These are phyloP conservation scores for Echium plantagineum DNA, from an alignment of 257 asterid genomes.

Conservation along the genomic window DNA sequence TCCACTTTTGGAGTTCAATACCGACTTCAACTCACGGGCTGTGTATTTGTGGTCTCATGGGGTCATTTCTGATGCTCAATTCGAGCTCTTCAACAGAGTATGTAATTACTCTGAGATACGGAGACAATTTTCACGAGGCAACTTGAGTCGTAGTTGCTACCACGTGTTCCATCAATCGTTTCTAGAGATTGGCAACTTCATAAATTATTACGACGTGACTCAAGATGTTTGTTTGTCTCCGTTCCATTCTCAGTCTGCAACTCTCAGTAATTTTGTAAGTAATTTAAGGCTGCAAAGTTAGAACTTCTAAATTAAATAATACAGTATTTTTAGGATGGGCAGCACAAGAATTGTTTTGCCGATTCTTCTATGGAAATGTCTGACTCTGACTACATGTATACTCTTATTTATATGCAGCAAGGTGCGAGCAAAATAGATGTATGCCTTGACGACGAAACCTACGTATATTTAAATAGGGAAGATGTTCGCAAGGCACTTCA, in stretches of 20 bases:
- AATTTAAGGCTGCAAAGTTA: too few relatives aligned
- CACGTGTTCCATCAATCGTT: constrained; percentile 44
- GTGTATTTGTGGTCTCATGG: constrained; percentile 31
- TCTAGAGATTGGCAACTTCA: constrained; percentile 58
- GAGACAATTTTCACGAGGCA: constrained; percentile 52
- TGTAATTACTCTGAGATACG: constrained; percentile 63
- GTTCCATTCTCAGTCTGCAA: constrained; percentile 43
- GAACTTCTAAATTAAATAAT: too few relatives aligned
- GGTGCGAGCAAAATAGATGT: constrained; percentile 46
- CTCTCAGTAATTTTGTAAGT: constrained; percentile 42
- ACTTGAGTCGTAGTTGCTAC: constrained; percentile 51
- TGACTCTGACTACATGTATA: too few relatives aligned
- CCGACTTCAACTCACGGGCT: constrained; percentile 55
- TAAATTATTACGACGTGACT: constrained; percentile 65
- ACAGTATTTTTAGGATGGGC: too few relatives aligned
- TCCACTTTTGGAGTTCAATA: constrained; percentile 55
- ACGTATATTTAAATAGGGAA: constrained; percentile 50
- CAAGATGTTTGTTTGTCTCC: constrained; percentile 69
- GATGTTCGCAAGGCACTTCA: constrained; percentile 61
- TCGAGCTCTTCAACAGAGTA: constrained; percentile 35
- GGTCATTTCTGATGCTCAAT: constrained; percentile 58
- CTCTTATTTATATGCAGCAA: constrained; percentile 26
- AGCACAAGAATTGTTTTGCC: too few relatives aligned
- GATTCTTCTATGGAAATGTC: too few relatives aligned
- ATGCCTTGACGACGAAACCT: constrained; percentile 62